phyloP scores from a whole-genome alignment of 2,329 filamentous ascomycete species.

The Colletotrichum paranaense region DNA sequence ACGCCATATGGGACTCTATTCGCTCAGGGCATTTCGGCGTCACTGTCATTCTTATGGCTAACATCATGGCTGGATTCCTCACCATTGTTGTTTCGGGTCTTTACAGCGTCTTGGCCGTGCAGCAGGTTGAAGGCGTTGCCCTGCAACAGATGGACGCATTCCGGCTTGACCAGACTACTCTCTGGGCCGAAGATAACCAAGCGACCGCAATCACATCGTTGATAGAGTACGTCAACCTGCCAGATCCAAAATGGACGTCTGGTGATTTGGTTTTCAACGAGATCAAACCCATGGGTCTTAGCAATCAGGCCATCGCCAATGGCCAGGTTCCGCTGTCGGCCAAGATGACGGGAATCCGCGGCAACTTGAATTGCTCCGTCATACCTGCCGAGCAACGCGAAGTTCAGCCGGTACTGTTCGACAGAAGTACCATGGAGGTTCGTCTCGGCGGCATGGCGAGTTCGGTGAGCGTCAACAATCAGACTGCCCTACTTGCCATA shows the following conservation, averaged over 20 bases:
- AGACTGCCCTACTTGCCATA: slow-evolving; percentile 33
- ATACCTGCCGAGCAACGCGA: slow-evolving; percentile 30
- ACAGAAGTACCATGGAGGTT: not conserved
- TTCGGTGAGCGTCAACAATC: not conserved
- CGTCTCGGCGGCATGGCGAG: slow-evolving; percentile 8
- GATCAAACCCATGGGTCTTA: slow-evolving; percentile 25
- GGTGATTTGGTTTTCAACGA: slow-evolving; percentile 42
- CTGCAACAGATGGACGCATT: slow-evolving; percentile 44
- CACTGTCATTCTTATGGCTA: slow-evolving; percentile 38
- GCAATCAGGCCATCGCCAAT: slow-evolving; percentile 12
- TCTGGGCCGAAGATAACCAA: slow-evolving; percentile 39
- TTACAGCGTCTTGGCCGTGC: slow-evolving; percentile 41
- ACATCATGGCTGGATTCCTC: slow-evolving; percentile 36
- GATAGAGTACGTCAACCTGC: slow-evolving; percentile 42
- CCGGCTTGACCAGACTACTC: slow-evolving; percentile 36
- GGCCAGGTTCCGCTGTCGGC: slow-evolving; percentile 31
- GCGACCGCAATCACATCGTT: slow-evolving; percentile 41
- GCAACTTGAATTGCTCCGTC: slow-evolving; percentile 38
- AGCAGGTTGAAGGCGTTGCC: slow-evolving; percentile 37
- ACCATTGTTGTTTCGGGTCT: slow-evolving; percentile 43
- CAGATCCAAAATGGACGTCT: slow-evolving; percentile 46
- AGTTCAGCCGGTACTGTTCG: not conserved
- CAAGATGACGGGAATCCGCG: slow-evolving; percentile 36
- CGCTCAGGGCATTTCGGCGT: slow-evolving; percentile 39
- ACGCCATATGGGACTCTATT: slow-evolving; percentile 37